Evolutionary conservation across 1,284 basidiomycete genomes (phyloP).

Genomic region (Hymenochaete sp.): DNA sequence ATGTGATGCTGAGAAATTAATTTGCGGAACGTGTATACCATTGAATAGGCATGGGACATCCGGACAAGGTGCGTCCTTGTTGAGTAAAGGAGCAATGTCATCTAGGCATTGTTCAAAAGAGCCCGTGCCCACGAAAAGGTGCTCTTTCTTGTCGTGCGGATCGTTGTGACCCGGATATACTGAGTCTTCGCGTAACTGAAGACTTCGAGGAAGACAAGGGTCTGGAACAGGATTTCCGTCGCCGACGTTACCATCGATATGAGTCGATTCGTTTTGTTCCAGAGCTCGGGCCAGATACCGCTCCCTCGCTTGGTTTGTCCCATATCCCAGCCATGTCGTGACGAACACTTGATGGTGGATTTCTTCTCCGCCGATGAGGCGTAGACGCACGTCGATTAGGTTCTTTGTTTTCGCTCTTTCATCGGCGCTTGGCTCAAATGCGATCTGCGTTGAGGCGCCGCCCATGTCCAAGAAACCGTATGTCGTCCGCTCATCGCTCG

Average conservation of each 20-base stretch:
- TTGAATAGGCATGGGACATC: constrained; percentile 92
- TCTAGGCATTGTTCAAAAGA: constrained; percentile 82
- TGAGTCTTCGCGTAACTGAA: constrained; percentile 50
- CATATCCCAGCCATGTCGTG: constrained; percentile 97
- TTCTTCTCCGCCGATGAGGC: constrained; percentile 78
- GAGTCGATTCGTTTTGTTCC: constrained; percentile 39
- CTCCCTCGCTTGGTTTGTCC: constrained; percentile 92
- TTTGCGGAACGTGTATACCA: constrained; percentile 88
- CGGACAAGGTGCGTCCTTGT: constrained; percentile 78
- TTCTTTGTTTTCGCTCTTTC: constrained; percentile 49
- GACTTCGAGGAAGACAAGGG: constrained; percentile 82
- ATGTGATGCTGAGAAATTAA: constrained; percentile 84
- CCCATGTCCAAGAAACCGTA: constrained; percentile 99
- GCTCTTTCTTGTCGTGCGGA: constrained; percentile 39
- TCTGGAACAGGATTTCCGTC: constrained; percentile 54
- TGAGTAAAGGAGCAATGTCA: constrained; percentile 70
- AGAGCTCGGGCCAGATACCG: constrained; percentile 75
- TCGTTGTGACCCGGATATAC: constrained; percentile 34
- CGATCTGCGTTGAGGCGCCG: constrained; percentile 96
- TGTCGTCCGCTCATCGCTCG: constrained; percentile 59
- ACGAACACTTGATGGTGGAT: constrained; percentile 93
- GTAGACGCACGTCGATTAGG: constrained; percentile 74
- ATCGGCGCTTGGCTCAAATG: constrained; percentile 72
- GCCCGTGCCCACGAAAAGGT: constrained; percentile 78
- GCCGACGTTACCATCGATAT: constrained; percentile 23